Evolutionary conservation across 306 rosid genomes (phyloP).

Genomic region (Oxytropis ochrocephala): DNA sequence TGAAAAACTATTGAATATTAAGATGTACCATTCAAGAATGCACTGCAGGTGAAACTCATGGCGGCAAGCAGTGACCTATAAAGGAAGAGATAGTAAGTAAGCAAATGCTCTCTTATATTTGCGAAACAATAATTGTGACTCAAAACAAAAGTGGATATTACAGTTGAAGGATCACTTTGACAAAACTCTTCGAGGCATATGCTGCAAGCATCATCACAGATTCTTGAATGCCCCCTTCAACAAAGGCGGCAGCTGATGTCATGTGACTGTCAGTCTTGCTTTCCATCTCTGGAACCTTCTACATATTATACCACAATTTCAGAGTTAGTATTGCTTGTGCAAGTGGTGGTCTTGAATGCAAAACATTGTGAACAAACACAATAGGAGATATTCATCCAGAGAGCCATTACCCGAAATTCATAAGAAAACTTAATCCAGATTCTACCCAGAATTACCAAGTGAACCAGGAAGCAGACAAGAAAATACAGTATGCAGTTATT

Average conservation of each 20-base stretch:
- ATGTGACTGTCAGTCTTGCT: slow-evolving; percentile 44
- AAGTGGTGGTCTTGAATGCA: neutral
- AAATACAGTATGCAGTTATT: neutral
- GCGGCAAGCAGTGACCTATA: slow-evolving; percentile 73
- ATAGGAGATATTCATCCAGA: neutral
- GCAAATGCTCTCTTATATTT: neutral
- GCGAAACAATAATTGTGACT: neutral
- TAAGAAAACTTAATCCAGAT: neutral
- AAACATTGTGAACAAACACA: neutral
- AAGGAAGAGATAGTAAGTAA: slow-evolving; percentile 23
- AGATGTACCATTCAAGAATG: slow-evolving; percentile 87
- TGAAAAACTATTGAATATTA: neutral
- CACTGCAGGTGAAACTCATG: slow-evolving; percentile 97
- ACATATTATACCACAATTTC: slow-evolving; percentile 22
- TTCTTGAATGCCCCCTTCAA: slow-evolving; percentile 93
- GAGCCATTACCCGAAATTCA: neutral
- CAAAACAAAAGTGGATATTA: slow-evolving; percentile 26
- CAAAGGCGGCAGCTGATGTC: slow-evolving; percentile 86
- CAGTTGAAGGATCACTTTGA: slow-evolving; percentile 77
- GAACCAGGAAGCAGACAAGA: neutral
- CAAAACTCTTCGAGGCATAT: slow-evolving; percentile 93
- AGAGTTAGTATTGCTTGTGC: slow-evolving; percentile 2
- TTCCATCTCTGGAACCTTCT: slow-evolving; percentile 49
- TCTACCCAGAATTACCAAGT: neutral
- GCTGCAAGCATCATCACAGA: slow-evolving; percentile 90